Conservation (phyloP, 2,329 filamentous ascomycete species). For the Teratosphaeria zuluensis region DNA sequence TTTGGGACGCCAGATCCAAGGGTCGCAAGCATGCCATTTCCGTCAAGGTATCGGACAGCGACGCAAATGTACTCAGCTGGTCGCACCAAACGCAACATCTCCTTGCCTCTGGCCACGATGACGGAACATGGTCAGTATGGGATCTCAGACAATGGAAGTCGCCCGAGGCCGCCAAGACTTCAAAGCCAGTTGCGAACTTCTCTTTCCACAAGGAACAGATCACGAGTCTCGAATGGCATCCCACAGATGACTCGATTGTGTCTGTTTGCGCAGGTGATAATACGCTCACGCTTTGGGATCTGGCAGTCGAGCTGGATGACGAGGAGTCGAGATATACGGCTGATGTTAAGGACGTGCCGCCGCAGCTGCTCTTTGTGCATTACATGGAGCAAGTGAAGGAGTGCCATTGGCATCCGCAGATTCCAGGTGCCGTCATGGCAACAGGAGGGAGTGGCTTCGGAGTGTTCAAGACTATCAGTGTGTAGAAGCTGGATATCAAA, state of each 20-base stretch:
- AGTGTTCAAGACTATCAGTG: slow-evolving; percentile 32
- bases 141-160: slow-evolving; percentile 89
- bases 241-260: slow-evolving; percentile 90
- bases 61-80: slow-evolving; percentile 97
- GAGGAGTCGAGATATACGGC: slow-evolving; percentile 89
- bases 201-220: slow-evolving; percentile 94
- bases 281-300: slow-evolving; percentile 91
- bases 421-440: slow-evolving; percentile 77
- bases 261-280: slow-evolving; percentile 87
- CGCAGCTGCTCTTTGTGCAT: slow-evolving; percentile 91
- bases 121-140: slow-evolving; percentile 93
- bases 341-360: slow-evolving; percentile 80
- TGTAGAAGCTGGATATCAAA: background rate
- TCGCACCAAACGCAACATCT: slow-evolving; percentile 80
- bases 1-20: slow-evolving; percentile 93
- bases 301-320: slow-evolving; percentile 92
- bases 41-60: slow-evolving; percentile 70
- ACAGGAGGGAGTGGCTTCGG: slow-evolving; percentile 80
- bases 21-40: slow-evolving; percentile 78
- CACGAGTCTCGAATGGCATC: slow-evolving; percentile 94
- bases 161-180: slow-evolving; percentile 37
- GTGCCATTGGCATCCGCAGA: slow-evolving; percentile 94
- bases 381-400: slow-evolving; percentile 94
- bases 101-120: slow-evolving; percentile 83
- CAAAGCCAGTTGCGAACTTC: slow-evolving; percentile 83